phyloP scores from a whole-genome alignment of 352 stramenopile genomes.

The Phytophthora tubulina region DNA sequence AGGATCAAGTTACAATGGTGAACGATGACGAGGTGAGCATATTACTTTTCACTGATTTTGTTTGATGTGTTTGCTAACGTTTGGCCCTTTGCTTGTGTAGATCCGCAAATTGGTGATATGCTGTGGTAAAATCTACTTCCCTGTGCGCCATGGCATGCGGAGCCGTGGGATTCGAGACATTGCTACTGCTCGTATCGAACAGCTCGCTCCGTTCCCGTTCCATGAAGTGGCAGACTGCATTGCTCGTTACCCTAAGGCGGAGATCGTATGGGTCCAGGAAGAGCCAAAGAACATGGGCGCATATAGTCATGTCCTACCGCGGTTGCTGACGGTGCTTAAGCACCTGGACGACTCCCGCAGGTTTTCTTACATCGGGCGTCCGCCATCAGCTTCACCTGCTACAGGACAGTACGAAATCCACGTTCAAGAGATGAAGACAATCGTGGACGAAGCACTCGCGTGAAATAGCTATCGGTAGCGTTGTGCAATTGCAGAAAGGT shows the following conservation, averaged over 20 bases:
- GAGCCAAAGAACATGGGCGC: slow-evolving; percentile 99
- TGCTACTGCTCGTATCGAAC: slow-evolving; percentile 80
- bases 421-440: slow-evolving; percentile 93
- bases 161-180: slow-evolving; percentile 68
- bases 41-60: neutral
- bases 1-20: slow-evolving; percentile 75
- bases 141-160: slow-evolving; percentile 68
- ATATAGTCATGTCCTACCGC: slow-evolving; percentile 93
- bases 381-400: slow-evolving; percentile 95
- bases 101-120: slow-evolving; percentile 84
- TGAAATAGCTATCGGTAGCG: slow-evolving; percentile 37
- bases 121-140: slow-evolving; percentile 90
- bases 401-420: slow-evolving; percentile 97
- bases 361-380: slow-evolving; percentile 94
- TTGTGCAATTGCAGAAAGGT: neutral
- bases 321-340: slow-evolving; percentile 95
- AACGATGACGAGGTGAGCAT: slow-evolving; percentile 65
- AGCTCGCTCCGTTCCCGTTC: slow-evolving; percentile 98
- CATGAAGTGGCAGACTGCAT: slow-evolving; percentile 93
- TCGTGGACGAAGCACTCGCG: slow-evolving; percentile 89
- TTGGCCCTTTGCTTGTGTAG: slow-evolving; percentile 39
- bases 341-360: slow-evolving; percentile 69
- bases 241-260: slow-evolving; percentile 94
- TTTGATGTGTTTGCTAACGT: slow-evolving; percentile 17
- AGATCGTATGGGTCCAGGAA: slow-evolving; percentile 98